A percentile compares a stretch with the other conserved stretches of the same genome.
Conservation (phyloP, 169 alveolate genomes). For the Cryptosporidium parvum region DNA sequence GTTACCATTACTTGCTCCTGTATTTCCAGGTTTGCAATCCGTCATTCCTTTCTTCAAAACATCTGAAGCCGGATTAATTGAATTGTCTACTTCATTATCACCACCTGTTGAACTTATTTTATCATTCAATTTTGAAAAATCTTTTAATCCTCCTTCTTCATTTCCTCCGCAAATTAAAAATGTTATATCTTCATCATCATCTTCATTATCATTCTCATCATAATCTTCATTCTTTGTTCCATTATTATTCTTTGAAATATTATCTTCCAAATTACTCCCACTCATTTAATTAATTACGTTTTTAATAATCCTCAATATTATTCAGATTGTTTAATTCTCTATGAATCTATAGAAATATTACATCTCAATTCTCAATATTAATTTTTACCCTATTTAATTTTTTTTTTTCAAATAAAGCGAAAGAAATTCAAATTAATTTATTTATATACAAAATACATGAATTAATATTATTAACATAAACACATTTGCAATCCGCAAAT, state of each 20-base stretch:
- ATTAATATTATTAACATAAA: too few relatives aligned
- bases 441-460: too few relatives aligned
- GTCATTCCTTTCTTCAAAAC: background rate
- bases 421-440: background rate
- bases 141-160: slow-evolving; percentile 23
- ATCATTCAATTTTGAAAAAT: slow-evolving; percentile 13
- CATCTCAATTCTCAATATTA: background rate
- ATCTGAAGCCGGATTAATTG: slow-evolving; percentile 6
- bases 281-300: background rate
- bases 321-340: background rate
- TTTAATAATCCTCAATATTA: background rate
- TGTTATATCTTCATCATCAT: slow-evolving; percentile 39
- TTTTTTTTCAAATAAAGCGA: too few relatives aligned
- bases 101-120: background rate
- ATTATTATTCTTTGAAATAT: too few relatives aligned
- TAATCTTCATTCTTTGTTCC: background rate
- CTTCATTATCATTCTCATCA: slow-evolving; percentile 20
- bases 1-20: background rate
- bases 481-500: background rate
- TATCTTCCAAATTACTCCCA: background rate
- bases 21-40: background rate
- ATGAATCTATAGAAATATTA: too few relatives aligned
- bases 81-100: background rate
- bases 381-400: background rate
- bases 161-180: slow-evolving; percentile 50